A percentile compares a stretch with the other conserved stretches of the same genome.
phyloP scores from a whole-genome alignment of 352 stramenopile species.

The Phytophthora idaei region DNA sequence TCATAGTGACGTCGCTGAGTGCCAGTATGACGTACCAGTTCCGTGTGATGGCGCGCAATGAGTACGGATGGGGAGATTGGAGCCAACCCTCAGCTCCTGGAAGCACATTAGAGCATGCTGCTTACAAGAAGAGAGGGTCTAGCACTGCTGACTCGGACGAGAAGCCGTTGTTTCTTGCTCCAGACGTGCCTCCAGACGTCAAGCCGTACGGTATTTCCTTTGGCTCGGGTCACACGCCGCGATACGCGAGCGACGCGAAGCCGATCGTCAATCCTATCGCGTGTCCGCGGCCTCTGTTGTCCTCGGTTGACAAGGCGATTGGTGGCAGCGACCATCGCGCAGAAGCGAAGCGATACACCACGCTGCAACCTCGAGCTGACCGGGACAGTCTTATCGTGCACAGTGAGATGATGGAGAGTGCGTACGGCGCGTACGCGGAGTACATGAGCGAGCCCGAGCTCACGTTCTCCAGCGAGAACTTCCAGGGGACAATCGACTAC shows the following conservation, averaged over 20 bases:
- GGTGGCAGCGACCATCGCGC: constrained; percentile 9
- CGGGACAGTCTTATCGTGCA: constrained; percentile 63
- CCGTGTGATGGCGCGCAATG: constrained; percentile 71
- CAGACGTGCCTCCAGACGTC: constrained; percentile 49
- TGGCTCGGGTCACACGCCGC: constrained; percentile 65
- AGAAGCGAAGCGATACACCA: constrained; percentile 43
- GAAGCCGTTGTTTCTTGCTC: constrained; percentile 38
- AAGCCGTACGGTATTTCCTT: constrained; percentile 59
- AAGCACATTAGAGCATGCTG: constrained; percentile 42
- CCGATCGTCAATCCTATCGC: constrained; percentile 41
- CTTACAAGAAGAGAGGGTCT: constrained; percentile 17
- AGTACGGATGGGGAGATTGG: constrained; percentile 69
- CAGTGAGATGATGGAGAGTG: constrained; percentile 70
- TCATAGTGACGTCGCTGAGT: constrained; percentile 66
- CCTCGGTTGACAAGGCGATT: constrained; percentile 8
- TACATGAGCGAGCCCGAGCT: constrained; percentile 68
- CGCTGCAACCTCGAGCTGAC: constrained; percentile 43
- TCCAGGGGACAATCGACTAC: constrained; percentile 81
- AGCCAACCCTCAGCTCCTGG: constrained; percentile 68
- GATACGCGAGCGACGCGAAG: constrained; percentile 46
- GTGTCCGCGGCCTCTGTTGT: constrained; percentile 44
- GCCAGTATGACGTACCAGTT: constrained; percentile 89
- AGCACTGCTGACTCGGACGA: constrained; percentile 1
- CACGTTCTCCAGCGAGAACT: constrained; percentile 65
- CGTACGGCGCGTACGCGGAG: constrained; percentile 64